Conservation (phyloP, 345 rosid genomes). For the Brassica cretica region DNA sequence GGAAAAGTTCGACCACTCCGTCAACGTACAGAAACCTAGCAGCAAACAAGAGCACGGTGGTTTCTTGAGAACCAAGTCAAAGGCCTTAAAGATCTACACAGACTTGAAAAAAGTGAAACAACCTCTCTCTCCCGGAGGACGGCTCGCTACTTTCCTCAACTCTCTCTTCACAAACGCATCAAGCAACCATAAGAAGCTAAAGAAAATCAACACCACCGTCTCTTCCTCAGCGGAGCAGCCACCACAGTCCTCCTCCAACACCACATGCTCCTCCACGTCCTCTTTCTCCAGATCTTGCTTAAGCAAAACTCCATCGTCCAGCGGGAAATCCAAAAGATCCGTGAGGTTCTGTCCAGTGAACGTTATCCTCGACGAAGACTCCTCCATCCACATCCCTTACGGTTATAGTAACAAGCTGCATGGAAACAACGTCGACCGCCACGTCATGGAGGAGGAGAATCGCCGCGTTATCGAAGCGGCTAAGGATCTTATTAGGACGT, state of each 20-base stretch:
- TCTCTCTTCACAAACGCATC: constrained; percentile 60
- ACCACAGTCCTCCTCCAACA: constrained; percentile 24
- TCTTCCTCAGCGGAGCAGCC: constrained; percentile 32
- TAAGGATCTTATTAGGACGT: constrained; percentile 59
- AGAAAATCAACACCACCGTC: constrained; percentile 25
- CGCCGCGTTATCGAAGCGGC: constrained; percentile 70
- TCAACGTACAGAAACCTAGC: constrained; percentile 33
- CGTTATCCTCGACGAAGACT: constrained; percentile 73
- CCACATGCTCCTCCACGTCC: constrained; percentile 73
- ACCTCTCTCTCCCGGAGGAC: constrained; percentile 85
- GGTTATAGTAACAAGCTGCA: constrained; percentile 47
- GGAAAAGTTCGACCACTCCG: background rate
- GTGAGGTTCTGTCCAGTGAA: constrained; percentile 81
- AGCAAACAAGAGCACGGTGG: constrained; percentile 44
- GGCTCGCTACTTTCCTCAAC: constrained; percentile 75
- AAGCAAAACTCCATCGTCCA: constrained; percentile 58
- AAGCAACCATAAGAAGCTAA: constrained; percentile 51
- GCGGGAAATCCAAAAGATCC: constrained; percentile 54
- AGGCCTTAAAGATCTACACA: constrained; percentile 78
- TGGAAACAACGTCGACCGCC: constrained; percentile 19
- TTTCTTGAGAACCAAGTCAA: constrained; percentile 65
- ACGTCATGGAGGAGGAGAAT: constrained; percentile 50
- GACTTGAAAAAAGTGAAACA: constrained; percentile 84
- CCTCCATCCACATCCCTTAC: constrained; percentile 43
- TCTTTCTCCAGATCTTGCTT: constrained; percentile 87